Evolutionary conservation across 352 stramenopile genomes (phyloP), one percentile per base, ranked within the genome.

Genomic region (Phytophthora pisi): DNA sequence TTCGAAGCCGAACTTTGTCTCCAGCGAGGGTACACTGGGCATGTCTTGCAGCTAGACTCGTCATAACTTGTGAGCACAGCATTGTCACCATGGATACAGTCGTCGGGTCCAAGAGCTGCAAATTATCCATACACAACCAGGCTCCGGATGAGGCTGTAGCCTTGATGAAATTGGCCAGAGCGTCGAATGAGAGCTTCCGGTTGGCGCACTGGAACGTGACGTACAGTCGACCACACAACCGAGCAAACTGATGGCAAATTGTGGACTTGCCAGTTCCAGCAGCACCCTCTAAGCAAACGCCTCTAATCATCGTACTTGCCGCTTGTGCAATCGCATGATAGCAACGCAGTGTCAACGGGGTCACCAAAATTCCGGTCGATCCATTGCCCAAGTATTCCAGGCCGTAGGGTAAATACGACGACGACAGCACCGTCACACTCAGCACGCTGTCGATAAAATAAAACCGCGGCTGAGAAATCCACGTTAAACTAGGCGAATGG

Each of bases 371-470:
- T 7, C 69, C 46, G 7, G 63, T 40, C 2, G 73, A 65, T 18
- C 62, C 57, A 61, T 91, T 93, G 3, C 84, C 87, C 2, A 81
- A 52, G 40, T 93, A 95, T 58, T 95, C 87, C 34, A 91, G 86
- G 0, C 87, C 87, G 30, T 93, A 93, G 9, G 69, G 55, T 23
- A 93, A 57, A 26, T 68, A 61, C 0, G 78, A 56, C 4, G 79
- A 80, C 6, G 78, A 81, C 56, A 90, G 51, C 31, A 95, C 15
- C 18, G 78, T 79, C 9, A 93, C 51, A 28, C 66, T 75, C 9
- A 93, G 38, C 9, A 79, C 63, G 9, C 63, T 87, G 7, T 86
- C 74, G 20, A 91, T 73, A 42, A 88, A 92, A 58, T 90, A 89
- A 28, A 83, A 76, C 0, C 85, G 84, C n/a, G 86, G 83, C 59